Percentiles rank a stretch among this genome's conserved stretches.
These are phyloP conservation scores for Tetradesmus obliquus DNA, from an alignment of 139 green algal genomes.

Conservation along the genomic window DNA sequence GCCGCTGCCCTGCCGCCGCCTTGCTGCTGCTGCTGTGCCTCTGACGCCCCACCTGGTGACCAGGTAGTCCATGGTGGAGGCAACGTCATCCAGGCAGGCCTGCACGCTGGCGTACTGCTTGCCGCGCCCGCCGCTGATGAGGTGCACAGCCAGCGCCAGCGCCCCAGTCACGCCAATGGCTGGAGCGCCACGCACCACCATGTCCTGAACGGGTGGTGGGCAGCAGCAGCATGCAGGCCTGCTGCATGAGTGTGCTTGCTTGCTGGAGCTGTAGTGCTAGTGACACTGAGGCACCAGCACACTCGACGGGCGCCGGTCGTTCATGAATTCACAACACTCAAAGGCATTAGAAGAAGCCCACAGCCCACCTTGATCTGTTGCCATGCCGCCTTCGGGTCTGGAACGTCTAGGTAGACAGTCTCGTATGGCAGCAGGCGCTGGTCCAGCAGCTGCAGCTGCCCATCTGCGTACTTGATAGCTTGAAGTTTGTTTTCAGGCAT, in stretches of 20 bases:
- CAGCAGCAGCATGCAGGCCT: background rate
- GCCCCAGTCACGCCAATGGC: conserved; percentile 94
- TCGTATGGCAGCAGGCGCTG: conserved; percentile 89
- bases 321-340: background rate
- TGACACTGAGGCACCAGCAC: background rate
- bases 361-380: conserved; percentile 66
- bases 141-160: conserved; percentile 79
- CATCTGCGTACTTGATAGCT: conserved; percentile 83
- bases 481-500: conserved; percentile 34
- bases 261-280: background rate
- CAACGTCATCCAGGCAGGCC: conserved; percentile 54
- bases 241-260: conserved; percentile 42
- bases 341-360: background rate
- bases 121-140: conserved; percentile 53
- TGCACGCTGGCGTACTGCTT: conserved; percentile 58
- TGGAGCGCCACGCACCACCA: conserved; percentile 95
- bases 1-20: no score
- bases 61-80: conserved; percentile 77
- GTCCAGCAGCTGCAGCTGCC: conserved; percentile 88
- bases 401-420: conserved; percentile 73
- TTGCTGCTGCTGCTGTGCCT: background rate
- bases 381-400: conserved; percentile 66
- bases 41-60: conserved; percentile 74
- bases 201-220: conserved; percentile 67
- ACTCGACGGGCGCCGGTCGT: background rate